Evolutionary conservation across 768 basidiomycete species (phyloP).

Genomic region (Leccinellum rugosiceps): DNA sequence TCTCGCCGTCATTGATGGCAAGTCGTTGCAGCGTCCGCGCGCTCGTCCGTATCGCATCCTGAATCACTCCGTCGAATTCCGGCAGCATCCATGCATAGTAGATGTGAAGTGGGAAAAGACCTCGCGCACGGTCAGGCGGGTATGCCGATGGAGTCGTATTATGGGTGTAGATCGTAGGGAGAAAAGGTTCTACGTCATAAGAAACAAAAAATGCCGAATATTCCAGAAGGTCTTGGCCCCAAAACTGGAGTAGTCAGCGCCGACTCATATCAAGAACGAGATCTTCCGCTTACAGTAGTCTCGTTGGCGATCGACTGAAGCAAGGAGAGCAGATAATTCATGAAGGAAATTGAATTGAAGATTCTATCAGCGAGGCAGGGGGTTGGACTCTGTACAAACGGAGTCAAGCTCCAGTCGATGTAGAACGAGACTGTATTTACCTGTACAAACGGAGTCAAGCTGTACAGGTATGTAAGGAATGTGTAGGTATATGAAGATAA

Average conservation of each 20-base stretch:
- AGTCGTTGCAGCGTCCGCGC: constrained; percentile 35
- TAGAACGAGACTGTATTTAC: too few relatives aligned
- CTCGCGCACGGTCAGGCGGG: constrained; percentile 38
- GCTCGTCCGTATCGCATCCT: constrained; percentile 37
- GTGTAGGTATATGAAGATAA: too few relatives aligned
- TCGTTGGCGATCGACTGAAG: constrained; percentile 13
- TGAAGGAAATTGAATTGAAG: neutral
- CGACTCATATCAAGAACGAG: neutral
- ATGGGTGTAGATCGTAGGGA: constrained; percentile 37
- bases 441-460: too few relatives aligned
- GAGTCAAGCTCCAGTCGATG: too few relatives aligned
- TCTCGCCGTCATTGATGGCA: constrained; percentile 36
- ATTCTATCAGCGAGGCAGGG: too few relatives aligned
- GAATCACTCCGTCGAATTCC: constrained; percentile 13
- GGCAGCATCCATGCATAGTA: constrained; percentile 27
- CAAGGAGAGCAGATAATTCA: constrained; percentile 3
- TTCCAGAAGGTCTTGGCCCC: neutral
- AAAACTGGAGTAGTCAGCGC: neutral
- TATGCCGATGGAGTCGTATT: constrained; percentile 38
- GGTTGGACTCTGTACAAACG: too few relatives aligned
- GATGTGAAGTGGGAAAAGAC: constrained; percentile 43
- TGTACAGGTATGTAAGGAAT: too few relatives aligned
- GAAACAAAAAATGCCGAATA: too few relatives aligned
- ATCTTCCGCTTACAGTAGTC: neutral
- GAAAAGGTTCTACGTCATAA: constrained; percentile 56